Evolutionary conservation across 2,329 filamentous ascomycete species (phyloP).

Genomic region (Pseudopyricularia cyperi): DNA sequence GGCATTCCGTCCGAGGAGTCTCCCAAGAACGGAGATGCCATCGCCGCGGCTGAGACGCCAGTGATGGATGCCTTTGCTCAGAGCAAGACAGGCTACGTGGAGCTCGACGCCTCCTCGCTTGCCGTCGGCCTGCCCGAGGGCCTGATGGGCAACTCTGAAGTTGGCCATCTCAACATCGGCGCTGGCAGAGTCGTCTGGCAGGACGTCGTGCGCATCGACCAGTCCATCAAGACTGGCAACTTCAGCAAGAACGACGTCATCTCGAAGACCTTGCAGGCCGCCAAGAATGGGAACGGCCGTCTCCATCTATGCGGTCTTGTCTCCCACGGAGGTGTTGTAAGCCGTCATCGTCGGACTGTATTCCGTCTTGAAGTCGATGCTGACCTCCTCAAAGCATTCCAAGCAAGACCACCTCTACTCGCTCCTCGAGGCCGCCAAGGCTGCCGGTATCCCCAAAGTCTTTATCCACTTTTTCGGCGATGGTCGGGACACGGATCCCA

Average conservation of each 20-base stretch:
- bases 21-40: constrained; percentile 84
- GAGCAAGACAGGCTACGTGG: constrained; percentile 71
- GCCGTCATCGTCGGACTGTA: neutral
- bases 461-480: constrained; percentile 99
- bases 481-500: constrained; percentile 94
- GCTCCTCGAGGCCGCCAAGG: constrained; percentile 81
- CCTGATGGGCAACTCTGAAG: constrained; percentile 97
- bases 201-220: constrained; percentile 92
- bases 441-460: constrained; percentile 74
- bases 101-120: constrained; percentile 90
- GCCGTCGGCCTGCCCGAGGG: constrained; percentile 93
- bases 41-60: constrained; percentile 83
- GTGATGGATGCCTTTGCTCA: constrained; percentile 88
- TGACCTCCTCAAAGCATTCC: constrained; percentile 48
- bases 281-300: constrained; percentile 79
- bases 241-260: constrained; percentile 66
- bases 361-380: neutral
- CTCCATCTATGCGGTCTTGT: constrained; percentile 87
- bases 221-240: constrained; percentile 75
- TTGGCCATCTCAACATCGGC: constrained; percentile 97
- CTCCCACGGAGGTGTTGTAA: constrained; percentile 82
- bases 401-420: constrained; percentile 90
- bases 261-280: constrained; percentile 60
- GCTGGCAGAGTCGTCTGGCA: constrained; percentile 98
- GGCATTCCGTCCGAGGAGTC: constrained; percentile 72